Evolutionary conservation across 139 green algal genomes (phyloP).

Genomic region (Asterochloris erici): DNA sequence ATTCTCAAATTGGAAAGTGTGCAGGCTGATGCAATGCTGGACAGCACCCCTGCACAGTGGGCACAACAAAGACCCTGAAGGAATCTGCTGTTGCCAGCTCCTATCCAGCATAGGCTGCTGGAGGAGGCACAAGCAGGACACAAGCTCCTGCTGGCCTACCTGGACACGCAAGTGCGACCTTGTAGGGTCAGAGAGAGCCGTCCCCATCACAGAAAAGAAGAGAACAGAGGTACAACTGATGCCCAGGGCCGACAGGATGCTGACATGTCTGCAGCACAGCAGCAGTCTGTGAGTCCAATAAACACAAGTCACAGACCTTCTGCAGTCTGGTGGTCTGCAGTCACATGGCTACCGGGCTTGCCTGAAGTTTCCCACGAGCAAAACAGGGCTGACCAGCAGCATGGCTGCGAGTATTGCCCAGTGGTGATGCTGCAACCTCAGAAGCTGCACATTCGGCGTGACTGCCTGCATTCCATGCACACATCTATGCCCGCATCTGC

Average conservation of each 20-base stretch:
- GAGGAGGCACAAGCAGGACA: neutral
- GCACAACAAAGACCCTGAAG: neutral
- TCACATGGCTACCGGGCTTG: neutral
- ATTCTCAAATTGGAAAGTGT: neutral
- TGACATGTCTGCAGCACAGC: slow-evolving; percentile 8
- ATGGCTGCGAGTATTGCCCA: neutral
- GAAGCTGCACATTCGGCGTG: neutral
- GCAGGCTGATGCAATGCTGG: neutral
- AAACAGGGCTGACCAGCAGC: slow-evolving; percentile 1
- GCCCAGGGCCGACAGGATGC: slow-evolving; percentile 10
- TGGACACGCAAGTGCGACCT: neutral
- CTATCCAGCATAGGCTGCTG: neutral
- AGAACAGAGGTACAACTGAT: slow-evolving; percentile 17
- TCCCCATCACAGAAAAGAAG: neutral
- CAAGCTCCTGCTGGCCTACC: neutral
- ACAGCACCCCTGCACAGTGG: neutral
- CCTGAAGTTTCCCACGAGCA: slow-evolving; percentile 16
- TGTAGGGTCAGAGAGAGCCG: neutral
- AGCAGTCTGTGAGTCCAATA: neutral
- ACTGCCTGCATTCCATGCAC: slow-evolving; percentile 8
- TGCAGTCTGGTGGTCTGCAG: neutral
- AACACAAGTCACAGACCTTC: neutral
- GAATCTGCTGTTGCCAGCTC: neutral
- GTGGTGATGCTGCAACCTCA: slow-evolving; percentile 3
- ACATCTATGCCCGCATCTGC: neutral